phyloP scores from a whole-genome alignment of 2,329 filamentous ascomycete species.

The Mycocentrospora acerina region DNA sequence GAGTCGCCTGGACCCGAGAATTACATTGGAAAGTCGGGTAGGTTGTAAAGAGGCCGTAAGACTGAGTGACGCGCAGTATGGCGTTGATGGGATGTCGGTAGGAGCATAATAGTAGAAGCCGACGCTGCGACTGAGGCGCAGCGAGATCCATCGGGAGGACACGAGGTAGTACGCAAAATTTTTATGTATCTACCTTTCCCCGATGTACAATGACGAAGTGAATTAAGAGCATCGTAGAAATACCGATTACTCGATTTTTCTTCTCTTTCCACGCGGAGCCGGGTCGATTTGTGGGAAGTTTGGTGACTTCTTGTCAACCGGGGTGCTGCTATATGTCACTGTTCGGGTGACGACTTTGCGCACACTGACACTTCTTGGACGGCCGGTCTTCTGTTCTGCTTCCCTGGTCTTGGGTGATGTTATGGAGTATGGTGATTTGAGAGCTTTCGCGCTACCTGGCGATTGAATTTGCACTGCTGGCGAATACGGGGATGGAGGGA shows the following conservation, averaged over 20 bases:
- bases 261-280: conserved; percentile 88
- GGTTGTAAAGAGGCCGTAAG: conserved; percentile 6
- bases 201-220: conserved; percentile 15
- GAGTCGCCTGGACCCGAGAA: conserved; percentile 40
- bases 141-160: conserved; percentile 15
- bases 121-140: conserved; percentile 24
- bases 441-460: conserved; percentile 61
- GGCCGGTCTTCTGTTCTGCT: conserved; percentile 64
- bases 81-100: conserved; percentile 1
- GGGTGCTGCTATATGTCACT: conserved; percentile 75
- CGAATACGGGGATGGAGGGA: conserved; percentile 76
- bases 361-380: conserved; percentile 66
- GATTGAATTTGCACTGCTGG: conserved; percentile 59
- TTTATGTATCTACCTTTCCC: conserved; percentile 28
- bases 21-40: conserved; percentile 23
- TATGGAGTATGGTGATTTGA: conserved; percentile 71
- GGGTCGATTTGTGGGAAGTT: conserved; percentile 71
- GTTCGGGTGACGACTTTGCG: conserved; percentile 92
- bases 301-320: conserved; percentile 40
- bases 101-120: conserved; percentile 9
- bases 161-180: conserved; percentile 21
- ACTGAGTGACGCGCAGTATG: conserved; percentile 6
- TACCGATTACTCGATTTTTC: conserved; percentile 62
- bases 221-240: conserved; percentile 20
- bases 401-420: conserved; percentile 80